phyloP scores from a whole-genome alignment of 805 yeast species.

The Clavispora santaluciae region DNA sequence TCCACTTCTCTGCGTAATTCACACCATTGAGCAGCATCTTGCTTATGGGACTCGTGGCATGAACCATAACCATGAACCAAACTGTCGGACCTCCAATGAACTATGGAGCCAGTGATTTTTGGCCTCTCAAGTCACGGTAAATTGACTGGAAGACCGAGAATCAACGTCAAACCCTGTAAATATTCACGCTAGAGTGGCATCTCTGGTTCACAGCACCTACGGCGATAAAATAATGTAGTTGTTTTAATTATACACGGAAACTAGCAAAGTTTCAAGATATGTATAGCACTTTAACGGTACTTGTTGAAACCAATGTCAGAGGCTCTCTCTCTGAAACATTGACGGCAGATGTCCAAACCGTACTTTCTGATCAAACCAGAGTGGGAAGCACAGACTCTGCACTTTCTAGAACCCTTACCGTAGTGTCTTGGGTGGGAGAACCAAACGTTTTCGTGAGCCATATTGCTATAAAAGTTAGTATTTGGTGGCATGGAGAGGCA shows the following conservation, averaged over 20 bases:
- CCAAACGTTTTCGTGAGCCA: conserved; percentile 99
- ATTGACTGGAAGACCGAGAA: too few relatives aligned
- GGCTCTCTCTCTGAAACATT: conserved; percentile 99
- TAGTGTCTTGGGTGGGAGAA: conserved; percentile 99
- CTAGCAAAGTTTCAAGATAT: not conserved
- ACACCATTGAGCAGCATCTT: too few relatives aligned
- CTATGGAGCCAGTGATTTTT: too few relatives aligned
- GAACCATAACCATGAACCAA: too few relatives aligned
- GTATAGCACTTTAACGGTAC: conserved; percentile 69
- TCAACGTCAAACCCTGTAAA: too few relatives aligned
- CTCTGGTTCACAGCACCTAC: too few relatives aligned
- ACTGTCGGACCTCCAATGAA: too few relatives aligned
- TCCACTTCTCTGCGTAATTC: too few relatives aligned
- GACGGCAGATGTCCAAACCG: conserved; percentile 99
- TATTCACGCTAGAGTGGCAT: too few relatives aligned
- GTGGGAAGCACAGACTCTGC: conserved; percentile 99
- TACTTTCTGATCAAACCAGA: conserved; percentile 99
- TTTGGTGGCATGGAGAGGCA: too few relatives aligned
- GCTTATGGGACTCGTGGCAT: too few relatives aligned
- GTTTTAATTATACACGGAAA: conserved; percentile 11
- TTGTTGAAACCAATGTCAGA: conserved; percentile 98
- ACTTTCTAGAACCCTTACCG: conserved; percentile 99
- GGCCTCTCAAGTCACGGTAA: too few relatives aligned
- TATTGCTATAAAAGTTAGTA: conserved; percentile 51
- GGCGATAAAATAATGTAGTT: not conserved